These are phyloP conservation scores for Lactarius vividus DNA, from an alignment of 768 basidiomycete species.

Conservation along the genomic window DNA sequence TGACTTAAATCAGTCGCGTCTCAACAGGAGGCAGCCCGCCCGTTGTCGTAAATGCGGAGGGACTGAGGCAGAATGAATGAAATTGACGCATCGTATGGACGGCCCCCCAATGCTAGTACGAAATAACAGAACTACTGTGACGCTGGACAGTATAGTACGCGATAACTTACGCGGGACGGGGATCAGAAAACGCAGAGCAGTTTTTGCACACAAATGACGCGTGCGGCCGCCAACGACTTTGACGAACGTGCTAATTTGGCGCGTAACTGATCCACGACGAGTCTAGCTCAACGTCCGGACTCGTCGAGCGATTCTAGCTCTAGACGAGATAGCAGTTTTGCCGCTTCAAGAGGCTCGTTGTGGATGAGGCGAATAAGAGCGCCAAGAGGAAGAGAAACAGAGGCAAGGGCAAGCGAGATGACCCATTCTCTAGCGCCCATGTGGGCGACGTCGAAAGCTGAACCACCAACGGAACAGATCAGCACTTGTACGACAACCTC, in stretches of 20 bases:
- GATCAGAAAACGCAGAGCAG: slow-evolving; percentile 53
- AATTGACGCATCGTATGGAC: no score
- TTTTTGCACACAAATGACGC: slow-evolving; percentile 79
- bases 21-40: no score
- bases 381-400: slow-evolving; percentile 57
- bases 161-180: slow-evolving; percentile 47
- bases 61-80: no score
- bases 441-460: no score
- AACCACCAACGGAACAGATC: no score
- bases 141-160: not conserved
- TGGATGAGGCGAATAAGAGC: slow-evolving; percentile 67
- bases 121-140: no score
- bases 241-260: slow-evolving; percentile 61
- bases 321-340: slow-evolving; percentile 29
- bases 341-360: slow-evolving; percentile 44
- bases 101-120: no score
- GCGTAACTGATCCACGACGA: slow-evolving; percentile 76
- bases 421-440: slow-evolving; percentile 89
- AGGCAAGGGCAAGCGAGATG: slow-evolving; percentile 83
- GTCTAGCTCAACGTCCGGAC: slow-evolving; percentile 53
- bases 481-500: no score
- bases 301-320: slow-evolving; percentile 55
- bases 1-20: no score
- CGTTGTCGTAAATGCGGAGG: no score
- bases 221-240: slow-evolving; percentile 64